A percentile compares a stretch with the other conserved stretches of the same genome.
phyloP scores from a whole-genome alignment of 148 eudicot species.

The Rhododendron molle region DNA sequence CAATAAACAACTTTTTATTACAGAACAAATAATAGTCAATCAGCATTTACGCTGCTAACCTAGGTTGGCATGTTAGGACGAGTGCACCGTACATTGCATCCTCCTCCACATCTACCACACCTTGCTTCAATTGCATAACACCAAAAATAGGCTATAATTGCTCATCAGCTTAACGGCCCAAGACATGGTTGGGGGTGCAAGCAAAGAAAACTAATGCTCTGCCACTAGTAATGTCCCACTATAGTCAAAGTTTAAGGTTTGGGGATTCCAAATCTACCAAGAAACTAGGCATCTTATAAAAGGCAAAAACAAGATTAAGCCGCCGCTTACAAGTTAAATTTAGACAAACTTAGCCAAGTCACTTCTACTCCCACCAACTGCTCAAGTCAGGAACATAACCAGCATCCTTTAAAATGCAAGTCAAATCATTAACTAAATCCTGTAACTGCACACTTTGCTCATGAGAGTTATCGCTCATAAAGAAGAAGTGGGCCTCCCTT shows the following conservation, averaged over 20 bases:
- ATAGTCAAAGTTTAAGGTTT: not conserved
- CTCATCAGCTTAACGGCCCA: not conserved
- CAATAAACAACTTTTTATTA: not conserved
- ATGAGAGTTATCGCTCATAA: slow-evolving; percentile 64
- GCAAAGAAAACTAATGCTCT: not conserved
- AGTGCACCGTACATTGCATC: not conserved
- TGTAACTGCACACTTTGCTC: slow-evolving; percentile 35
- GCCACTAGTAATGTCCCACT: not conserved
- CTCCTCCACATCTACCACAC: not conserved
- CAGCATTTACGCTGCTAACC: not conserved
- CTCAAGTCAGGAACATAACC: slow-evolving; percentile 38
- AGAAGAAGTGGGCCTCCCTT: slow-evolving; percentile 54
- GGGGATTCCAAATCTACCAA: not conserved
- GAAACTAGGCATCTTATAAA: not conserved
- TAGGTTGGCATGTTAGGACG: not conserved
- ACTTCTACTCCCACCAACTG: slow-evolving; percentile 8
- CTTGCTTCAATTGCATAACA: not conserved
- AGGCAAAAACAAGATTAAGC: not conserved
- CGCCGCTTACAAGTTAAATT: not conserved
- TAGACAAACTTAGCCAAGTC: not conserved
- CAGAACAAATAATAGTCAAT: not conserved
- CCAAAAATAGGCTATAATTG: not conserved
- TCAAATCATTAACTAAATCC: slow-evolving; percentile 49
- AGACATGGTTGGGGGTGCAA: not conserved
- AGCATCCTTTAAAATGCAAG: slow-evolving; percentile 37